Evolutionary conservation across 2,329 filamentous ascomycete genomes (phyloP), one percentile per base, ranked within the genome.

Genomic region (Nemania abortiva): DNA sequence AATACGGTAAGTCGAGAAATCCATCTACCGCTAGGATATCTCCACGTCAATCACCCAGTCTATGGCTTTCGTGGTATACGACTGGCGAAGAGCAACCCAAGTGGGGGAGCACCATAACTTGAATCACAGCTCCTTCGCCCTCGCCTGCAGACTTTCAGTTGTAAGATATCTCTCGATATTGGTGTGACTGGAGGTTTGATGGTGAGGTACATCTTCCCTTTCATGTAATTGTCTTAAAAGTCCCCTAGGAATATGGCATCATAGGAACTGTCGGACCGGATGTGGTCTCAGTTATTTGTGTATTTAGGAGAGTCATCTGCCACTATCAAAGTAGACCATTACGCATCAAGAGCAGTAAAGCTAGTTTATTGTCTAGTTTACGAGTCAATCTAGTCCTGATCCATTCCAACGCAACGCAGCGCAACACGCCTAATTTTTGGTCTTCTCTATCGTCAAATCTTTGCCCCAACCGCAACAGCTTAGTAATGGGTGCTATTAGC

Each of bases 61-160:
- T 78, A 91, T 93, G 92, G 91, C 89, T 91, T 87, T 89, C 89
- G 89, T 93, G 94, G 91, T 97, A 97, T 90, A 97, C 92, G 90
- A 89, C 88, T 95, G 89, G 94, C 94, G 92, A 87, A 97, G 86
- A 97, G 82, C 77, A 87, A 96, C 83, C 78, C 79, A 76, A 81
- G 81, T 78, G 79, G 78, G 77, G 81, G 79, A 75, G 75, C 52
- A 58, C 24, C 24, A 78, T 42, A 80, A 84, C 81, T 76, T 79
- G 79, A 80, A 80, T 87, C 84, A 88, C 82, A 78, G 81, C 75
- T 84, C 82, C 82, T 81, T 78, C 80, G 82, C 82, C 87, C 91
- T 94, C 85, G 85, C 90, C 91, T 90, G 92, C 93, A 95, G 92
- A 95, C 90, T 90, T 89, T 88, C 88, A 79, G 80, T 85, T 83